A percentile compares a stretch with the other conserved stretches of the same genome.
phyloP scores from a whole-genome alignment of 441 rosid species.

The Pelargonium citronellum region DNA sequence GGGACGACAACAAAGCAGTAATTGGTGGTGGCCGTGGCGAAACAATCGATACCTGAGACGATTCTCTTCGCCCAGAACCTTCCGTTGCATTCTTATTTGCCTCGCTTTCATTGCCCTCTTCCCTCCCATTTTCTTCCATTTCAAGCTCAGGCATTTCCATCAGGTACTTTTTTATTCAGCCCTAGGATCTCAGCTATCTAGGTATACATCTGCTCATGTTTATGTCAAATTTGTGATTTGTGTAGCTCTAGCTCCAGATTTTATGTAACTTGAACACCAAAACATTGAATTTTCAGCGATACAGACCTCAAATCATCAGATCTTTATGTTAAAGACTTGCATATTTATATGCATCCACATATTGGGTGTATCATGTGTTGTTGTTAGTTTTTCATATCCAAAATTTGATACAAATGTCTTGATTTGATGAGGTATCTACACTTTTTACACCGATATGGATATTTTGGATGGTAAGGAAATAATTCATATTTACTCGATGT shows the following conservation, averaged over 20 bases:
- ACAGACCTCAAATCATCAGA: too few relatives aligned
- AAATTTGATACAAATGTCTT: not conserved
- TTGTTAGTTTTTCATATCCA: too few relatives aligned
- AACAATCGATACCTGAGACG: slow-evolving; percentile 22
- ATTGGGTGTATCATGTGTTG: too few relatives aligned
- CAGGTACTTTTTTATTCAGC: slow-evolving; percentile 32
- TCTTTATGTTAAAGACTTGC: too few relatives aligned
- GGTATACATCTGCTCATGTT: not conserved
- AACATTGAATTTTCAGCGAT: too few relatives aligned
- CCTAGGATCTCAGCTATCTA: not conserved
- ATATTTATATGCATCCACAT: too few relatives aligned
- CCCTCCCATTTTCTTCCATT: slow-evolving; percentile 85
- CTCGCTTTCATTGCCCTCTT: slow-evolving; percentile 60
- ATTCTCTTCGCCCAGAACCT: slow-evolving; percentile 34
- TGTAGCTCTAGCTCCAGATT: not conserved
- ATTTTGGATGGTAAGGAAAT: not conserved
- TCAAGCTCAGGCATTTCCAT: slow-evolving; percentile 66
- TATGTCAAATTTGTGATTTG: not conserved
- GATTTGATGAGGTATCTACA: not conserved
- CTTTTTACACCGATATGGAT: not conserved
- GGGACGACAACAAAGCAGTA: slow-evolving; percentile 23
- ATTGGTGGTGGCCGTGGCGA: slow-evolving; percentile 18
- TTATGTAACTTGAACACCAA: too few relatives aligned
- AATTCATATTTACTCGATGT: not conserved
- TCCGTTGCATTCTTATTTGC: slow-evolving; percentile 44